Evolutionary conservation across 345 rosid genomes (phyloP).

Genomic region (Salix udensis): DNA sequence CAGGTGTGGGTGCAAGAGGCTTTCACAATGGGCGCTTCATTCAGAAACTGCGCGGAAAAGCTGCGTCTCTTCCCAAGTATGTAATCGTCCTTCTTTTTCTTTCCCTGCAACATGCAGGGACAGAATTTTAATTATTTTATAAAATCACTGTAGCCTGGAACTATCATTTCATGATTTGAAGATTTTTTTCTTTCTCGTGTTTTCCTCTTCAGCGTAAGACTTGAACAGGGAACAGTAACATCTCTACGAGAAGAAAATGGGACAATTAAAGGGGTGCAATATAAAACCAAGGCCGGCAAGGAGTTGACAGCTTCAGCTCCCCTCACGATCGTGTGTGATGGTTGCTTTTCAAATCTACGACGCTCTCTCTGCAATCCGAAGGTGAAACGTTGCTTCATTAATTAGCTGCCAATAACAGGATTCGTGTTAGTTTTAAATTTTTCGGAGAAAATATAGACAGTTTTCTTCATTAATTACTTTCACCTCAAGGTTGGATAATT

Average conservation of each 20-base stretch:
- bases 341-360: conserved; percentile 77
- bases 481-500: too few species aligned
- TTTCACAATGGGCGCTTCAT: conserved; percentile 61
- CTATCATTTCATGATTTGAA: neutral
- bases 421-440: too few species aligned
- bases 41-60: conserved; percentile 52
- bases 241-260: conserved; percentile 68
- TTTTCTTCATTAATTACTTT: too few species aligned
- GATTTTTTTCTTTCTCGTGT: neutral
- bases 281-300: conserved; percentile 59
- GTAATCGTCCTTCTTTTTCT: neutral
- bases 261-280: conserved; percentile 63
- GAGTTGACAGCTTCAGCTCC: conserved; percentile 55
- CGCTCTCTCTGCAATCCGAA: conserved; percentile 47
- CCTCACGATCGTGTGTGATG: conserved; percentile 73
- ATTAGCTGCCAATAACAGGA: too few species aligned
- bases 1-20: conserved; percentile 51
- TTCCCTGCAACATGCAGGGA: too few species aligned
- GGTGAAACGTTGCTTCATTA: neutral
- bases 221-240: conserved; percentile 75
- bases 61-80: conserved; percentile 46
- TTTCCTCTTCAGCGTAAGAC: conserved; percentile 38
- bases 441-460: too few species aligned
- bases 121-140: neutral
- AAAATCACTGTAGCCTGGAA: neutral